These are phyloP conservation scores for Vitis riparia DNA, from an alignment of 164 flowering plant genomes.

Conservation along the genomic window DNA sequence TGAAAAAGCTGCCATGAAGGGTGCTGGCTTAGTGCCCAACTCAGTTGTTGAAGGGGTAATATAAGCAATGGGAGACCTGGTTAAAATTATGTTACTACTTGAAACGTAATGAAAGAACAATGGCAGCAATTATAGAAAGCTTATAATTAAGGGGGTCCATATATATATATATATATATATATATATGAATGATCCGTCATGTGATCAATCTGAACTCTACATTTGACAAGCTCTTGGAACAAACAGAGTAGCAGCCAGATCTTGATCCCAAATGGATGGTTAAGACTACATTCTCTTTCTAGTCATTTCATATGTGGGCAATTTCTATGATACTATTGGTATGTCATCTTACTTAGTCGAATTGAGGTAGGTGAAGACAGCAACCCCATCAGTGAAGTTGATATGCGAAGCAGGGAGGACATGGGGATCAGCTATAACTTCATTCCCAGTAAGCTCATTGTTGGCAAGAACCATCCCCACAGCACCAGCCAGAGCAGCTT, in stretches of 20 bases:
- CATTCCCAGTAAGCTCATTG: slow-evolving; percentile 3
- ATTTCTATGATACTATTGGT: too few species aligned
- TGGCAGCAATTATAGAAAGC: background rate
- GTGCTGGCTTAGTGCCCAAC: slow-evolving; percentile 57
- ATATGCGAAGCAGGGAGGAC: slow-evolving; percentile 19
- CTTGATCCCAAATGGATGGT: too few species aligned
- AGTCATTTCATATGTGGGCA: too few species aligned
- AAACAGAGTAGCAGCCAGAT: too few species aligned
- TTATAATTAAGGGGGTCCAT: background rate
- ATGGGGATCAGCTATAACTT: slow-evolving; percentile 17
- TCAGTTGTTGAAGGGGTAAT: slow-evolving; percentile 43
- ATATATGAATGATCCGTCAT: too few species aligned
- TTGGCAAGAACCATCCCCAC: slow-evolving; percentile 29
- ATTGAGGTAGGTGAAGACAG: slow-evolving; percentile 20
- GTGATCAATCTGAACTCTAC: too few species aligned
- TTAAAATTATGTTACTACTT: background rate
- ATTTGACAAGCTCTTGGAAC: too few species aligned
- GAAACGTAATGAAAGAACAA: background rate
- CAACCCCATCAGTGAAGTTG: slow-evolving; percentile 8
- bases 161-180: too few species aligned
- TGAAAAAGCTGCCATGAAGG: slow-evolving; percentile 81
- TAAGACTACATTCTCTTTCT: too few species aligned
- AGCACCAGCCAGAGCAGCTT: slow-evolving; percentile 19
- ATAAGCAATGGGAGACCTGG: slow-evolving; percentile 55
- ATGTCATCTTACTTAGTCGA: slow-evolving; percentile 18